Conservation (phyloP, 306 rosid species). For the Citrullus colocynthis region DNA sequence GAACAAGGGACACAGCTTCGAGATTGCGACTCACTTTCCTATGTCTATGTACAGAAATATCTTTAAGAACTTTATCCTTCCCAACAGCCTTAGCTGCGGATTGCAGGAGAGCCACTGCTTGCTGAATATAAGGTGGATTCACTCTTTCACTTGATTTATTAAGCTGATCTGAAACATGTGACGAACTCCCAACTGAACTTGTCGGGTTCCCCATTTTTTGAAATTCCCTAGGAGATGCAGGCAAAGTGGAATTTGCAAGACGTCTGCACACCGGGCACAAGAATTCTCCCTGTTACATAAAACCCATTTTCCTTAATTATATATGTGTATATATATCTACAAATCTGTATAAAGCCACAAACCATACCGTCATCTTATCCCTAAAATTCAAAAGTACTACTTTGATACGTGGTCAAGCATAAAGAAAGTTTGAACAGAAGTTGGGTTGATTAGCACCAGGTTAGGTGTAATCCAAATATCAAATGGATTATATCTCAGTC, state of each 20-base stretch:
- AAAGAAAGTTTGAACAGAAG: background rate
- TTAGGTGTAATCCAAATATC: background rate
- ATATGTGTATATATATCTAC: background rate
- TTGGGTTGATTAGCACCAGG: background rate
- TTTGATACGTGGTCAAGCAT: background rate
- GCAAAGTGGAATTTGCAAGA: conserved; percentile 85
- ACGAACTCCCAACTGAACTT: conserved; percentile 24
- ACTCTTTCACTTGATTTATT: conserved; percentile 23
- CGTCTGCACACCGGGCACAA: conserved; percentile 96
- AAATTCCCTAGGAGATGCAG: conserved; percentile 45
- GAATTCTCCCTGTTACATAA: conserved; percentile 63
- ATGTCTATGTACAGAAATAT: conserved; percentile 30
- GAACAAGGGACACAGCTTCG: conserved; percentile 41
- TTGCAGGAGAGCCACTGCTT: conserved; percentile 57
- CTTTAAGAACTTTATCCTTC: conserved; percentile 37
- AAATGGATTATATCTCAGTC: background rate
- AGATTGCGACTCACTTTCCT: conserved; percentile 38
- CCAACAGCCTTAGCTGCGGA: conserved; percentile 53
- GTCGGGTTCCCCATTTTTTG: conserved; percentile 32
- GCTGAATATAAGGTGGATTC: conserved; percentile 35
- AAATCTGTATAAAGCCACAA: background rate
- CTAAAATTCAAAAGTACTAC: background rate
- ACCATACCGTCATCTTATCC: background rate
- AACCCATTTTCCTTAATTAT: background rate
- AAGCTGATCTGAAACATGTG: conserved; percentile 16